Percentiles rank a stretch among this genome's conserved stretches.
phyloP scores from a whole-genome alignment of 2,329 filamentous ascomycete species.

The Proliferodiscus dingleyae region DNA sequence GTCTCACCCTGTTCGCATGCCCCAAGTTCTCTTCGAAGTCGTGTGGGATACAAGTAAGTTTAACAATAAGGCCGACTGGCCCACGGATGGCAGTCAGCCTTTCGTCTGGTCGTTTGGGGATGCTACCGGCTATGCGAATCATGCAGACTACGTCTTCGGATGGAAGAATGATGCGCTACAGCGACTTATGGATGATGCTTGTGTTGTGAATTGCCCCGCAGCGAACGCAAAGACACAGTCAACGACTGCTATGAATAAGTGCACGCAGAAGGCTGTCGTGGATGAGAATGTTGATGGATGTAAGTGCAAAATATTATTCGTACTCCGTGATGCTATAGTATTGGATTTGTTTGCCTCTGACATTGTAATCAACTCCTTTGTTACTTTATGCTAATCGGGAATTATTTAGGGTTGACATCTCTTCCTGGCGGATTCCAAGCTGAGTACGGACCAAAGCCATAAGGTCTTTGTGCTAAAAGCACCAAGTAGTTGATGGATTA shows the following conservation, averaged over 20 bases:
- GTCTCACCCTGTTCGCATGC: constrained; percentile 41
- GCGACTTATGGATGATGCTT: constrained; percentile 42
- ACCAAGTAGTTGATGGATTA: too few species aligned
- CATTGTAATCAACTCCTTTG: too few species aligned
- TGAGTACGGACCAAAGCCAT: too few species aligned
- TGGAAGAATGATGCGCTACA: constrained; percentile 46
- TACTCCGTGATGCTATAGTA: too few species aligned
- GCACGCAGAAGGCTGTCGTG: constrained; percentile 42
- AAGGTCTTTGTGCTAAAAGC: too few species aligned
- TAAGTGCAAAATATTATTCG: constrained; percentile 34
- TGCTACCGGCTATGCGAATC: constrained; percentile 43
- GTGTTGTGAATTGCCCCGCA: constrained; percentile 42
- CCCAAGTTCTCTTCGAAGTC: constrained; percentile 46
- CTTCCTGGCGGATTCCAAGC: too few species aligned
- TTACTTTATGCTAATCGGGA: too few species aligned
- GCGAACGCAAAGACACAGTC: constrained; percentile 43
- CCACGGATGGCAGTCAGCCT: constrained; percentile 39
- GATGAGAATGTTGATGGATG: constrained; percentile 46
- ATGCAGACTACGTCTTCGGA: constrained; percentile 49
- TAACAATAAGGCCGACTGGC: constrained; percentile 40
- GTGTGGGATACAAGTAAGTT: constrained; percentile 43
- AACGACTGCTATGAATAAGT: constrained; percentile 42
- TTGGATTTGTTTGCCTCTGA: too few species aligned
- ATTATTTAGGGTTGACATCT: too few species aligned
- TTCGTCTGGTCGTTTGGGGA: constrained; percentile 41